These are phyloP conservation scores for Allium cepa DNA, from an alignment of 106 monocot species.

Conservation along the genomic window DNA sequence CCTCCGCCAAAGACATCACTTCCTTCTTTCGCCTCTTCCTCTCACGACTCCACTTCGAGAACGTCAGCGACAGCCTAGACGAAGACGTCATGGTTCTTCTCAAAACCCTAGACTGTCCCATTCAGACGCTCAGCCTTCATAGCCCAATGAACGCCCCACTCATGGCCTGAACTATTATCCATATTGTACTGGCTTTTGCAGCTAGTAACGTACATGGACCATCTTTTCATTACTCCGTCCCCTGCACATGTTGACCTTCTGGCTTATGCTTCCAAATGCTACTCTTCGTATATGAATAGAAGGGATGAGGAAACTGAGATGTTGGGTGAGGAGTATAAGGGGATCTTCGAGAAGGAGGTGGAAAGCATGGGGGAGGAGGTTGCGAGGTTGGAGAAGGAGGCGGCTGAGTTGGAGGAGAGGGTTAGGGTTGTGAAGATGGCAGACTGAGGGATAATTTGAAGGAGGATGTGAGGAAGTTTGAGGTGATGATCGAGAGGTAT, in stretches of 20 bases:
- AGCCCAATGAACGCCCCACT: slow-evolving; percentile 75
- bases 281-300: slow-evolving; percentile 52
- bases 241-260: slow-evolving; percentile 13
- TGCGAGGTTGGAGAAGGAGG: slow-evolving; percentile 31
- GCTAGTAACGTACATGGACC: slow-evolving; percentile 32
- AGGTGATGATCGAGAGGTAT: slow-evolving; percentile 37
- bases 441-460: slow-evolving; percentile 24
- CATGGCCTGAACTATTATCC: slow-evolving; percentile 66
- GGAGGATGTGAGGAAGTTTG: slow-evolving; percentile 64
- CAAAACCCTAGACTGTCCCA: slow-evolving; percentile 38
- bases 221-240: slow-evolving; percentile 5
- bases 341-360: slow-evolving; percentile 11
- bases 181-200: slow-evolving; percentile 73
- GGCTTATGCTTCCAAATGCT: slow-evolving; percentile 33
- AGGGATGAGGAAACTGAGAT: slow-evolving; percentile 45
- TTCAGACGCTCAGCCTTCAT: slow-evolving; percentile 58
- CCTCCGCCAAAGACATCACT: slow-evolving; percentile 59
- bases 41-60: slow-evolving; percentile 24
- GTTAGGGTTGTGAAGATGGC: slow-evolving; percentile 15
- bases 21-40: slow-evolving; percentile 36
- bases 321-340: slow-evolving; percentile 45
- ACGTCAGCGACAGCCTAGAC: slow-evolving; percentile 3
- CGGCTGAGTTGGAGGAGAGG: slow-evolving; percentile 33
- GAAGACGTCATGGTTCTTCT: slow-evolving; percentile 51
- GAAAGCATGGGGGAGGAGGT: slow-evolving; percentile 7